Evolutionary conservation across 2,329 filamentous ascomycete species (phyloP), one percentile per base, ranked within the genome.

Genomic region (Pleomassaria siparia): DNA sequence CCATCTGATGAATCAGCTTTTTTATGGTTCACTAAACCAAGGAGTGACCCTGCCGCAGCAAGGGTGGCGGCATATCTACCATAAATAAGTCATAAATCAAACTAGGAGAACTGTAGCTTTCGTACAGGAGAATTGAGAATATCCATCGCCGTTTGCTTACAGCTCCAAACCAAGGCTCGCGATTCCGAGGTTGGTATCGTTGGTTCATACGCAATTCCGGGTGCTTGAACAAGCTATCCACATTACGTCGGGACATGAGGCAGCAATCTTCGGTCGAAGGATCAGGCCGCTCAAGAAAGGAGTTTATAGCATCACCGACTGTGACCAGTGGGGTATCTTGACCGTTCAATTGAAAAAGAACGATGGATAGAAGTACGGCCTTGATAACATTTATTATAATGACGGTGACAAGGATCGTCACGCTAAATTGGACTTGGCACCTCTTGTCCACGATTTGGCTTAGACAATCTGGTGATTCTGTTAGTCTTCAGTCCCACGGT

Each of bases 241-340:
- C 44, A 36, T 40, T 51, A 3, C 22, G 43, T 18, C 35, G 36
- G n/a, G 43, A 46, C 44, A 41, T 47, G n/a, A 43, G 48, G 22
- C 53, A 58, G 26, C 43, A 51, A 15, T 49, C 30, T 32, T 47
- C 24, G 2, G 62, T 67, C 5, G 47, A 46, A 20, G 33, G 42
- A 45, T 64, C 63, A 5, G 56, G 49, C 7, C 48, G 12, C 5
- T 50, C 46, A 8, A 65, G 46, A 39, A 61, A 68, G 13, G 55
- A 63, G n/a, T 50, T 36, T 15, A 65, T 53, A 1, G 60, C 66
- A 50, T 64, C 66, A 13, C 58, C 63, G 11, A 61, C 51, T 2
- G 58, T 66, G 24, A 64, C 55, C 13, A 67, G 40, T 4, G 62
- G 40, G 2, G 59, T 28, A 3, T 58, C 47, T 18, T 44, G 16